Evolutionary conservation across 345 rosid genomes (phyloP).

Genomic region (Camelina laxa): DNA sequence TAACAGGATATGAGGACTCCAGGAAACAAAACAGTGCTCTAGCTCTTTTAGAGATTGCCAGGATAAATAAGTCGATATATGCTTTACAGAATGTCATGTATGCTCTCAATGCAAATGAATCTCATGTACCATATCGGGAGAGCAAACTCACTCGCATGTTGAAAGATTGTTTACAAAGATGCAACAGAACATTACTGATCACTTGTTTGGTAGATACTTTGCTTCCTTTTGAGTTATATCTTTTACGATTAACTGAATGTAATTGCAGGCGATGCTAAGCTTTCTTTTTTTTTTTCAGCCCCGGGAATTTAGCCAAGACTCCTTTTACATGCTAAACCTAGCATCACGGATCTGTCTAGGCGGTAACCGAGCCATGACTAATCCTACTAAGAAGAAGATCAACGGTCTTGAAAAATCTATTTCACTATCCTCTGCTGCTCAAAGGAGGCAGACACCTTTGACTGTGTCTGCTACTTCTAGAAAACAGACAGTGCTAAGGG

Average conservation of each 20-base stretch:
- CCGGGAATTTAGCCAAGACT: constrained; percentile 72
- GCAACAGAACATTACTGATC: constrained; percentile 54
- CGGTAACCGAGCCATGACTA: constrained; percentile 35
- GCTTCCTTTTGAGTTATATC: not conserved
- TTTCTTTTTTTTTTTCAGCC: constrained; percentile 48
- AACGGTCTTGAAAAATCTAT: constrained; percentile 43
- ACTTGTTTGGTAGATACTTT: constrained; percentile 67
- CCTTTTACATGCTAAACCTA: constrained; percentile 63
- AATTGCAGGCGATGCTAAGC: constrained; percentile 23
- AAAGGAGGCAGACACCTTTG: constrained; percentile 43
- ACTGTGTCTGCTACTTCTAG: constrained; percentile 41
- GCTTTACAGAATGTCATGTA: constrained; percentile 71
- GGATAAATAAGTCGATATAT: constrained; percentile 66
- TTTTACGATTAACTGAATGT: not conserved
- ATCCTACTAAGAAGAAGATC: constrained; percentile 53
- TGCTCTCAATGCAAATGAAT: constrained; percentile 66
- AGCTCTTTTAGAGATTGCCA: constrained; percentile 52
- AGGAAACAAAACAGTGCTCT: constrained; percentile 51
- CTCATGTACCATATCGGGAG: constrained; percentile 77
- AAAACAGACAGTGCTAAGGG: constrained; percentile 46
- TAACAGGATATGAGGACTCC: constrained; percentile 69
- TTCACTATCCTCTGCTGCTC: constrained; percentile 43
- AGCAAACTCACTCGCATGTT: constrained; percentile 75
- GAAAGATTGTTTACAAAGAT: constrained; percentile 69
- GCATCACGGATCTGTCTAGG: constrained; percentile 68